phyloP scores from a whole-genome alignment of 352 stramenopile genomes.

The Pythium aphanidermatum region DNA sequence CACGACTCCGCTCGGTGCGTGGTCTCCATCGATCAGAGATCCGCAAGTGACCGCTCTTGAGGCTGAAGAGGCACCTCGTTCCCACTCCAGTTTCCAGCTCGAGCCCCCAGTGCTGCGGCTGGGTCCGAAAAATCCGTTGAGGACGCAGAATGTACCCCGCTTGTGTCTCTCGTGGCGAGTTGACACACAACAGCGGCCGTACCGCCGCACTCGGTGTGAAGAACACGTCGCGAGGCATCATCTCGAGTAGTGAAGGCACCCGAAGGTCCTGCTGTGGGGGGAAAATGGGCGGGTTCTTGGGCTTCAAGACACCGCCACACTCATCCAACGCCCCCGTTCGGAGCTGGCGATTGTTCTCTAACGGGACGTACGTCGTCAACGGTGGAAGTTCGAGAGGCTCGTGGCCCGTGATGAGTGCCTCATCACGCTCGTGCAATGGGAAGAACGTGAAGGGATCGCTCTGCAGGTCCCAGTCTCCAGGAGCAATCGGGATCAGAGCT shows the following conservation, averaged over 20 bases:
- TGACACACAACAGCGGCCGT: slow-evolving; percentile 34
- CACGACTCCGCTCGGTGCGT: slow-evolving; percentile 19
- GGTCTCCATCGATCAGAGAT: slow-evolving; percentile 20
- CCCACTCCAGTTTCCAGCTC: slow-evolving; percentile 33
- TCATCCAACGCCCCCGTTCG: slow-evolving; percentile 45
- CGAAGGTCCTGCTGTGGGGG: slow-evolving; percentile 2
- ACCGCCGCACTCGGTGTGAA: slow-evolving; percentile 41
- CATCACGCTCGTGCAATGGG: slow-evolving; percentile 49
- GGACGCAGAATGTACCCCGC: slow-evolving; percentile 37
- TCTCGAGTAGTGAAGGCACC: slow-evolving; percentile 30
- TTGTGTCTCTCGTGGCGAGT: slow-evolving; percentile 42
- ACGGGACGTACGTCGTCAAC: slow-evolving; percentile 52
- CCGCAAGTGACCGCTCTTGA: slow-evolving; percentile 12
- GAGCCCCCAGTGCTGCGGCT: slow-evolving; percentile 28
- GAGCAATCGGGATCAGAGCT: slow-evolving; percentile 28
- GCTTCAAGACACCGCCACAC: slow-evolving; percentile 8
- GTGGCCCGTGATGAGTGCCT: slow-evolving; percentile 64
- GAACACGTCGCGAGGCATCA: slow-evolving; percentile 44
- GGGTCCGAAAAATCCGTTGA: slow-evolving; percentile 38
- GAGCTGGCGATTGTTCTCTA: slow-evolving; percentile 33
- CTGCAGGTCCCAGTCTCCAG: slow-evolving; percentile 34
- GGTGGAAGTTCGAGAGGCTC: slow-evolving; percentile 41
- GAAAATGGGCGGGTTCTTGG: not conserved
- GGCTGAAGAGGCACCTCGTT: slow-evolving; percentile 28
- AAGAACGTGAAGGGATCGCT: slow-evolving; percentile 59